Percentiles rank a stretch among this genome's conserved stretches.
phyloP scores from a whole-genome alignment of 1,284 basidiomycete genomes.

The Puccinia brachypodii region DNA sequence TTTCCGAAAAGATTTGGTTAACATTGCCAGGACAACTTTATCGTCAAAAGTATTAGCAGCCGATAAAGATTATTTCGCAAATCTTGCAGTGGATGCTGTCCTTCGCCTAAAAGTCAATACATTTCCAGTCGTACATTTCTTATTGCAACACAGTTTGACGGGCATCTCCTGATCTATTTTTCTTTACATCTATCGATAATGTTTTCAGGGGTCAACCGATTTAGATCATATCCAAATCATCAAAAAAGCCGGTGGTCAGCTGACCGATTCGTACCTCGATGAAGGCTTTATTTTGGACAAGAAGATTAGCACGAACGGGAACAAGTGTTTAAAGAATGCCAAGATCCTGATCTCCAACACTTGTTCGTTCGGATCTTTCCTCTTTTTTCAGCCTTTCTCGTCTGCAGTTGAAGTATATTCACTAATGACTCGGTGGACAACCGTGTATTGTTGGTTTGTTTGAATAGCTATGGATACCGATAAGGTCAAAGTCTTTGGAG shows the following conservation, averaged over 20 bases:
- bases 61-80: conserved; percentile 98
- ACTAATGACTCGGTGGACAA: background rate
- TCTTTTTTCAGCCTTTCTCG: background rate
- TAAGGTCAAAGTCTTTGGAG: conserved; percentile 99
- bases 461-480: conserved; percentile 93
- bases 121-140: no score
- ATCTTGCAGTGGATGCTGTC: conserved; percentile 96
- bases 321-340: conserved; percentile 89
- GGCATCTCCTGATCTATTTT: background rate
- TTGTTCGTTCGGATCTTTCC: conserved; percentile 62
- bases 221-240: conserved; percentile 99
- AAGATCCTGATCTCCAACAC: conserved; percentile 99
- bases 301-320: conserved; percentile 88
- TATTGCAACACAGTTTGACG: no score
- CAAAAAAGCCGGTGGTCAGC: conserved; percentile 98
- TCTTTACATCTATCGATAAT: background rate
- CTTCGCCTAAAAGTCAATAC: conserved; percentile 77
- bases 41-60: conserved; percentile 95
- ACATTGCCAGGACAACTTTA: conserved; percentile 93
- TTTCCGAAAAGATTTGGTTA: conserved; percentile 88
- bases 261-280: conserved; percentile 97
- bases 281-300: conserved; percentile 99
- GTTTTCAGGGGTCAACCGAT: conserved; percentile 80
- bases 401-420: background rate
- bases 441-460: background rate